Evolutionary conservation across 768 basidiomycete genomes (phyloP).

Genomic region (Boletus rubescentipes): DNA sequence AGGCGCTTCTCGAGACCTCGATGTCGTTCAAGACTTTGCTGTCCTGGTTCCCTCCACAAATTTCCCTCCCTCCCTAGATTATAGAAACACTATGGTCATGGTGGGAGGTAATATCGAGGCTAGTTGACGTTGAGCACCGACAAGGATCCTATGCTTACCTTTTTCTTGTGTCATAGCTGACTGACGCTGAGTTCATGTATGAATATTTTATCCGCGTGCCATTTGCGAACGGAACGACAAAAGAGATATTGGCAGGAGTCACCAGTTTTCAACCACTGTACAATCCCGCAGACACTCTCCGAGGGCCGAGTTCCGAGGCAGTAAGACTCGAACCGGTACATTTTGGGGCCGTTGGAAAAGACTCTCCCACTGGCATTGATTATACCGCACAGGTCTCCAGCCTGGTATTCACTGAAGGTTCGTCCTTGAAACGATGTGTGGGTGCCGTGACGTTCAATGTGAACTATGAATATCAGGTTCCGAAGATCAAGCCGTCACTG

Average conservation of each 20-base stretch:
- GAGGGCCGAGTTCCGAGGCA: background rate
- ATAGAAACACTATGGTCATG: too few species aligned
- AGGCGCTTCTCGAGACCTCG: background rate
- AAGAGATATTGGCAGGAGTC: slow-evolving; percentile 15
- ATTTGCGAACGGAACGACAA: slow-evolving; percentile 16
- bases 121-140: background rate
- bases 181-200: slow-evolving; percentile 11
- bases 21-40: slow-evolving; percentile 10
- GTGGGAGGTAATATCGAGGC: background rate
- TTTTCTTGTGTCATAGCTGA: background rate
- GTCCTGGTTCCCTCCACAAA: slow-evolving; percentile 24
- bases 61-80: slow-evolving; percentile 15
- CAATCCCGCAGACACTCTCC: background rate
- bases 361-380: background rate
- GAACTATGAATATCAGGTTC: background rate
- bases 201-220: slow-evolving; percentile 17
- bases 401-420: background rate
- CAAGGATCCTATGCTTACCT: background rate
- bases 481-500: background rate
- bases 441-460: background rate
- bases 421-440: background rate
- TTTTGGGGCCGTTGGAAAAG: background rate
- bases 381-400: background rate
- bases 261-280: slow-evolving; percentile 18
- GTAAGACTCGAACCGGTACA: background rate